phyloP scores from a whole-genome alignment of 306 rosid genomes.

The Sesbania bispinosa region DNA sequence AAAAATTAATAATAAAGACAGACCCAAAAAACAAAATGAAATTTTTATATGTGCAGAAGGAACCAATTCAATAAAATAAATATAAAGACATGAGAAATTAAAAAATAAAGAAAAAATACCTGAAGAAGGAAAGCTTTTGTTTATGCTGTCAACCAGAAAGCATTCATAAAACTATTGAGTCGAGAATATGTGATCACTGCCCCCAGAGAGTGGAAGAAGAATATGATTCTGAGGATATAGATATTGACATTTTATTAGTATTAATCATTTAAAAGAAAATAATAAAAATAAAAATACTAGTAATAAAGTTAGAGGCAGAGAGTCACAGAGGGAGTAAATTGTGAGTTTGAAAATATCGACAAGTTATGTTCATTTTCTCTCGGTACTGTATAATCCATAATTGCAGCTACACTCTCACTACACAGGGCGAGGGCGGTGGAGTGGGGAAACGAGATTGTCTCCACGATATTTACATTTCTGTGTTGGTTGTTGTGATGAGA shows the following conservation, averaged over 20 bases:
- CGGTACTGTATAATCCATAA: background rate
- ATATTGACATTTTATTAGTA: background rate
- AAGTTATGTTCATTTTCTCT: background rate
- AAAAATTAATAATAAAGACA: background rate
- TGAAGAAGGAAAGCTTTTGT: constrained; percentile 28
- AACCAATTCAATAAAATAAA: background rate
- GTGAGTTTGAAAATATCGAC: background rate
- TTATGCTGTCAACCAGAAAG: background rate
- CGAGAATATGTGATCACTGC: constrained; percentile 2
- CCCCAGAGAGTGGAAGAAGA: background rate
- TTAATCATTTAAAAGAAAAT: background rate
- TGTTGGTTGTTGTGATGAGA: too few relatives aligned
- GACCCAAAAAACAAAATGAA: background rate
- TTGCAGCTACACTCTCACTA: background rate
- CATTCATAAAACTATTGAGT: constrained; percentile 9
- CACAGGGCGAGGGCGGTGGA: background rate
- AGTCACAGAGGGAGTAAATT: background rate
- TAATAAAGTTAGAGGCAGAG: background rate
- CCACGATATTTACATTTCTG: background rate
- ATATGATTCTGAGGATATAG: constrained; percentile 15
- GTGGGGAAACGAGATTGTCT: background rate
- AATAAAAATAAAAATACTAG: background rate
- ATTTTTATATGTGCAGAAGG: background rate
- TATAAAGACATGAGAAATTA: background rate
- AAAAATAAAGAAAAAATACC: constrained; percentile 29